These are phyloP conservation scores for Kwoniella sp. DNA, from an alignment of 768 basidiomycete species.

Conservation along the genomic window DNA sequence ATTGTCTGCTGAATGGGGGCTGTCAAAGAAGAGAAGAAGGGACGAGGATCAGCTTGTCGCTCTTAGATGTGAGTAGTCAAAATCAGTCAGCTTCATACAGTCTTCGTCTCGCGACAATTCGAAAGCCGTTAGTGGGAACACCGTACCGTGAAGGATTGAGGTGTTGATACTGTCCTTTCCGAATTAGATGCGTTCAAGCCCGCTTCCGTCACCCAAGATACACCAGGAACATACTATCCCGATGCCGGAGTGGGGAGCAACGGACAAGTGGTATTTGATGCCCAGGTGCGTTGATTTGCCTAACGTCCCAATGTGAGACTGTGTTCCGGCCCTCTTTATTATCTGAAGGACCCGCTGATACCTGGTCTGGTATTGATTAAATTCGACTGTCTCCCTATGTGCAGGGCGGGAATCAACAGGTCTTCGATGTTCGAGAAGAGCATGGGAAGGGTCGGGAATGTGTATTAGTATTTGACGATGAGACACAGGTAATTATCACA, in stretches of 20 bases:
- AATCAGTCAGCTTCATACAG: background rate
- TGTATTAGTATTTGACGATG: constrained; percentile 41
- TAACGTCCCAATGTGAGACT: too few species aligned
- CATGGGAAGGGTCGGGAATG: constrained; percentile 38
- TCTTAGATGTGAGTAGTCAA: constrained; percentile 32
- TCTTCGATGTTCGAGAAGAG: constrained; percentile 46
- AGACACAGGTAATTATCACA: constrained; percentile 29
- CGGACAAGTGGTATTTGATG: constrained; percentile 13
- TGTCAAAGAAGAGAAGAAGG: constrained; percentile 18
- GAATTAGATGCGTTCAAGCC: constrained; percentile 44
- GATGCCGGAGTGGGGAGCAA: constrained; percentile 11
- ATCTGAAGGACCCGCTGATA: too few species aligned
- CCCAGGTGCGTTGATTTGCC: background rate
- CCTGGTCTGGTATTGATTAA: too few species aligned
- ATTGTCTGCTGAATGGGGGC: constrained; percentile 4
- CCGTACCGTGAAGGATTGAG: background rate
- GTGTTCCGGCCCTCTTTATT: too few species aligned
- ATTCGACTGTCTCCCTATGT: too few species aligned
- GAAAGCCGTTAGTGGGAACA: too few species aligned
- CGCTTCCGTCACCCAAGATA: constrained; percentile 35
- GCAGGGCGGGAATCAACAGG: constrained; percentile 37
- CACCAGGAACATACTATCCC: constrained; percentile 22
- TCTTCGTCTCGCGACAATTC: too few species aligned
- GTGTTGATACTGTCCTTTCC: background rate
- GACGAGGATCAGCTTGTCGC: constrained; percentile 26